Evolutionary conservation across 164 flowering plant genomes (phyloP).

Genomic region (Piper betle): DNA sequence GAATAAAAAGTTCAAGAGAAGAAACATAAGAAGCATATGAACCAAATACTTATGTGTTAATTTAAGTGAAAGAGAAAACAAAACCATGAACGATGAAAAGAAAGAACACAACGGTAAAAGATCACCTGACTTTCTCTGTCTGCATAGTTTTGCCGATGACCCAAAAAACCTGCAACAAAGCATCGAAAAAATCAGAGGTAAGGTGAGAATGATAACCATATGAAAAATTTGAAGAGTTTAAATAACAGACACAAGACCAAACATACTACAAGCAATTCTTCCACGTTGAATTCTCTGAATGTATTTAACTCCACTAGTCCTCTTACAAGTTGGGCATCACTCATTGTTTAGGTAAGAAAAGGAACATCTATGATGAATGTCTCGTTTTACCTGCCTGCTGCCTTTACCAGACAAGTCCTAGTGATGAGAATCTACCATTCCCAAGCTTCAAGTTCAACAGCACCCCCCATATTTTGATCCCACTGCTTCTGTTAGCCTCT

Average conservation of each 20-base stretch:
- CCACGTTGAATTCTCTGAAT: neutral
- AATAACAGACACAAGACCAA: neutral
- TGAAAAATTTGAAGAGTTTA: neutral
- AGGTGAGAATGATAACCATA: neutral
- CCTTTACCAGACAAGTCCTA: neutral
- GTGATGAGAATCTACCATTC: neutral
- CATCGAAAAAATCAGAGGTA: constrained; percentile 1
- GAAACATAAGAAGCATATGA: neutral
- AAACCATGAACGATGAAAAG: neutral
- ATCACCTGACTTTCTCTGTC: constrained; percentile 15
- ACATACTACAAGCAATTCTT: neutral
- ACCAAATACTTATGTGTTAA: neutral
- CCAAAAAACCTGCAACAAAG: neutral
- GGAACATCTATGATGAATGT: neutral
- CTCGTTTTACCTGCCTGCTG: neutral
- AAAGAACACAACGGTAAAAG: neutral
- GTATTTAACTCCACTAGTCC: too few relatives aligned
- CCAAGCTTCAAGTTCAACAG: neutral
- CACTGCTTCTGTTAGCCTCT: too few relatives aligned
- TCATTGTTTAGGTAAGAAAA: neutral
- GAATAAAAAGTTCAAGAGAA: too few relatives aligned
- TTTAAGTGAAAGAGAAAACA: neutral
- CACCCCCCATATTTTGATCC: too few relatives aligned
- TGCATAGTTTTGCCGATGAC: neutral
- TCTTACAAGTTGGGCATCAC: neutral